Evolutionary conservation across 495 filamentous ascomycete genomes (phyloP), one percentile per base, ranked within the genome.

Genomic region (Podospora bellae-mahoneyi): DNA sequence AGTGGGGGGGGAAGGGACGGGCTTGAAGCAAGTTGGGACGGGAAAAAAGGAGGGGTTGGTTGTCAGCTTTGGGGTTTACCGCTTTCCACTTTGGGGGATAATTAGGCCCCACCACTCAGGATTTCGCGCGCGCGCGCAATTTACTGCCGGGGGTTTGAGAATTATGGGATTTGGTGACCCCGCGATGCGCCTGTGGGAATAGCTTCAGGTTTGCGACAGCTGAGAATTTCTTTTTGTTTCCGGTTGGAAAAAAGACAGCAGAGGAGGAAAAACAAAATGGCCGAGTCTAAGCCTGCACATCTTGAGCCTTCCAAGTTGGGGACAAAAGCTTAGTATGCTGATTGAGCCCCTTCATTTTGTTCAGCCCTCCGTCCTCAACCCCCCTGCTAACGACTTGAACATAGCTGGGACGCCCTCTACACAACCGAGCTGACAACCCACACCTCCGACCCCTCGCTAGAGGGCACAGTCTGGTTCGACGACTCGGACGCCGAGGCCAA

Each of bases 391-490:
- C 30, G 30, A 32, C 30, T 32, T 32, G 30, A 32, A 32, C 30
- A 60, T 57, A 91, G 89, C 81, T 92, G 90, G 90, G 90, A 92
- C 74, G 71, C 71, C 32, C 81, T 89, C 72, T 92, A 92, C 82
- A 75, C 78, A 0, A 72, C 68, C 66, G 90, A 92, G 71, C 74
- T 90, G 48, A 66, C 69, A 61, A 92, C 91, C 78, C 85, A 90
- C 80, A 73, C 84, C 27, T 68, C 77, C 62, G 83, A 91, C 80
- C 84, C 86, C 6, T 60, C 78, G 44, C 88, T 91, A 81, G 85
- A 84, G 66, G 90, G 90, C 39, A 89, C 88, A 18, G 85, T 91
- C 68, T 92, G 90, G 90, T 92, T 92, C 84, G 84, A 86, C 78
- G 90, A 92, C 79, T 87, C 88, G 16, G 80, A 84, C 69, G 90